phyloP scores from a whole-genome alignment of 139 green algal genomes.

The Tetradesmus lagerheimii region DNA sequence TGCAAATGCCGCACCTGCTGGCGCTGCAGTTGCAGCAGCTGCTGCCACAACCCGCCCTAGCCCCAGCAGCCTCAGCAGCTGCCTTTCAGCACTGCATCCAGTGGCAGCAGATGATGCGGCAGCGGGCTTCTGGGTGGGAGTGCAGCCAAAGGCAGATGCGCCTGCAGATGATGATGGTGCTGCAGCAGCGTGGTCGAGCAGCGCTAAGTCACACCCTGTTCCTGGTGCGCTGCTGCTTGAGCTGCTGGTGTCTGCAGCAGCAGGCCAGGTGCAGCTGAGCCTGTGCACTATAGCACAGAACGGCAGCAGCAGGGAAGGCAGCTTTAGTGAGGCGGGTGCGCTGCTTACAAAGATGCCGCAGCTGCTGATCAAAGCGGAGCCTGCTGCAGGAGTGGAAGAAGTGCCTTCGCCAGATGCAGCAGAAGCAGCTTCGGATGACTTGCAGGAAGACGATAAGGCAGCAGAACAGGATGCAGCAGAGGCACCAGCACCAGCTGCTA shows the following conservation, averaged over 20 bases:
- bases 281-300: not conserved
- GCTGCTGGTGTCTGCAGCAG: constrained; percentile 16
- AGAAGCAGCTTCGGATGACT: not conserved
- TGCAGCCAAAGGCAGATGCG: constrained; percentile 5
- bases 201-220: not conserved
- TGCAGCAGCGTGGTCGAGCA: not conserved
- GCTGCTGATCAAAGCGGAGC: not conserved
- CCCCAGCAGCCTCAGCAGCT: not conserved
- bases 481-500: not conserved
- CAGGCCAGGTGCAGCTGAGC: constrained; percentile 5
- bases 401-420: not conserved
- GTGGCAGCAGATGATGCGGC: not conserved
- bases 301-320: not conserved
- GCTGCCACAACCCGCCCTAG: not conserved
- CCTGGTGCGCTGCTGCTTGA: constrained; percentile 27
- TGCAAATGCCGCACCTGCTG: not conserved
- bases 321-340: not conserved
- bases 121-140: constrained; percentile 32
- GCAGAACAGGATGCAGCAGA: not conserved
- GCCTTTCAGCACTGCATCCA: not conserved
- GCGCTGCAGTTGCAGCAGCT: not conserved
- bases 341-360: not conserved
- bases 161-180: not conserved
- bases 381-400: not conserved
- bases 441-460: not conserved